Evolutionary conservation across 2,329 filamentous ascomycete genomes (phyloP).

Genomic region (Nigrograna mackinnonii): DNA sequence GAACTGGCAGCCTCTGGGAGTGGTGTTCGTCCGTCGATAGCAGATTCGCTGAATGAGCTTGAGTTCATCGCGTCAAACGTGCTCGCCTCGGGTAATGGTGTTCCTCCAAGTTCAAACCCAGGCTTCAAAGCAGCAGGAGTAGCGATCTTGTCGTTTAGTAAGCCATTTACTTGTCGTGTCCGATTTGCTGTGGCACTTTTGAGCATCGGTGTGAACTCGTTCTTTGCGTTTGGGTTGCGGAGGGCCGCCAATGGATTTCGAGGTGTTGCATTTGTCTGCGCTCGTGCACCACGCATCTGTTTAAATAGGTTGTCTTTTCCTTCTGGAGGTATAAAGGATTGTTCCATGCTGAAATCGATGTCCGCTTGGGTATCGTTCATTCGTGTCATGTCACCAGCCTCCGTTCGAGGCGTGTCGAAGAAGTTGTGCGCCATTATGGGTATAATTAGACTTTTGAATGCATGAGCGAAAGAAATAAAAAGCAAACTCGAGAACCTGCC

Average conservation of each 20-base stretch:
- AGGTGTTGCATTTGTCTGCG: slow-evolving; percentile 65
- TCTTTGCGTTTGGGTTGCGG: slow-evolving; percentile 60
- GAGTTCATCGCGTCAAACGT: slow-evolving; percentile 50
- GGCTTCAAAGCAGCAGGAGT: slow-evolving; percentile 71
- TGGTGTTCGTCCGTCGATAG: slow-evolving; percentile 67
- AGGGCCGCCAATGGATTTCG: slow-evolving; percentile 66
- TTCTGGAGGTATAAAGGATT: slow-evolving; percentile 80
- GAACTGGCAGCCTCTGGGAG: slow-evolving; percentile 76
- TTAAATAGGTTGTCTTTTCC: slow-evolving; percentile 73
- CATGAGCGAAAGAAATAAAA: slow-evolving; percentile 34
- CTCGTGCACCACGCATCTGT: slow-evolving; percentile 64
- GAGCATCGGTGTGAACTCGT: slow-evolving; percentile 92
- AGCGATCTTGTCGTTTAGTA: slow-evolving; percentile 35
- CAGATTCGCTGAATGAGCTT: slow-evolving; percentile 59
- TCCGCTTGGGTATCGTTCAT: slow-evolving; percentile 63
- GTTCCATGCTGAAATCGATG: slow-evolving; percentile 84
- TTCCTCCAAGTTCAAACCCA: slow-evolving; percentile 68
- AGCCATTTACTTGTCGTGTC: slow-evolving; percentile 44
- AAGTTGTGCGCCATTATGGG: slow-evolving; percentile 49
- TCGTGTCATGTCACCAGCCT: slow-evolving; percentile 77
- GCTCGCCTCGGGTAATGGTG: slow-evolving; percentile 77
- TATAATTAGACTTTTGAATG: slow-evolving; percentile 21
- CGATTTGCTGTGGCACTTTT: slow-evolving; percentile 79
- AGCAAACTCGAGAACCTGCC: background rate
- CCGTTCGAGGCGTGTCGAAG: slow-evolving; percentile 86